Evolutionary conservation across 306 rosid species (phyloP).

Genomic region (Dalbergia cochinchinensis): DNA sequence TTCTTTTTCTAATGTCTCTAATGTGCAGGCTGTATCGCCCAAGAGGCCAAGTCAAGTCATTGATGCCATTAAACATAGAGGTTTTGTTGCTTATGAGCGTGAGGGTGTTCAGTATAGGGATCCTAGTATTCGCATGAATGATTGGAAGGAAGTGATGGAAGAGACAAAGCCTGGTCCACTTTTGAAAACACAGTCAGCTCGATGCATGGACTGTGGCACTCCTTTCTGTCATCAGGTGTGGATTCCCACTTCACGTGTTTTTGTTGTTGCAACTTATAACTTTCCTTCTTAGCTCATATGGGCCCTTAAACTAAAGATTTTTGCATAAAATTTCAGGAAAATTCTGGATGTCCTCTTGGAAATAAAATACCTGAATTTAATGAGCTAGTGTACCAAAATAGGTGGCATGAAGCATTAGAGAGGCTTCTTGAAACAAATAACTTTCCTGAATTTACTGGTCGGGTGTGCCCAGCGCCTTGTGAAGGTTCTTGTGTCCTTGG

Average conservation of each 20-base stretch:
- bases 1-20: slow-evolving; percentile 35
- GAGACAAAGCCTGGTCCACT: slow-evolving; percentile 92
- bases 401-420: slow-evolving; percentile 95
- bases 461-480: slow-evolving; percentile 99
- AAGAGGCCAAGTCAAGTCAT: slow-evolving; percentile 77
- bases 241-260: slow-evolving; percentile 9
- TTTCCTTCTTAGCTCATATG: too few species aligned
- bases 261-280: background rate
- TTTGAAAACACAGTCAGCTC: slow-evolving; percentile 90
- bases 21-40: slow-evolving; percentile 52
- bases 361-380: slow-evolving; percentile 97
- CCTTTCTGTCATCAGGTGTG: slow-evolving; percentile 95
- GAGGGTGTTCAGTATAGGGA: slow-evolving; percentile 92
- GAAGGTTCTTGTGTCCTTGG: slow-evolving; percentile 94
- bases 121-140: slow-evolving; percentile 79
- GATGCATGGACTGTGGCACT: slow-evolving; percentile 99
- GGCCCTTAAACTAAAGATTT: background rate
- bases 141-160: slow-evolving; percentile 95
- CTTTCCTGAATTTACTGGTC: slow-evolving; percentile 98
- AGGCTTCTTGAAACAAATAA: slow-evolving; percentile 98
- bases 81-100: slow-evolving; percentile 91
- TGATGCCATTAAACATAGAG: slow-evolving; percentile 81
- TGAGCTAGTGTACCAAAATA: slow-evolving; percentile 90
- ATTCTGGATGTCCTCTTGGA: slow-evolving; percentile 97
- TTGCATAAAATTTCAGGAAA: slow-evolving; percentile 71